These are phyloP conservation scores for Ophiorrhiza pumila DNA, from an alignment of 257 asterid genomes.

Conservation along the genomic window DNA sequence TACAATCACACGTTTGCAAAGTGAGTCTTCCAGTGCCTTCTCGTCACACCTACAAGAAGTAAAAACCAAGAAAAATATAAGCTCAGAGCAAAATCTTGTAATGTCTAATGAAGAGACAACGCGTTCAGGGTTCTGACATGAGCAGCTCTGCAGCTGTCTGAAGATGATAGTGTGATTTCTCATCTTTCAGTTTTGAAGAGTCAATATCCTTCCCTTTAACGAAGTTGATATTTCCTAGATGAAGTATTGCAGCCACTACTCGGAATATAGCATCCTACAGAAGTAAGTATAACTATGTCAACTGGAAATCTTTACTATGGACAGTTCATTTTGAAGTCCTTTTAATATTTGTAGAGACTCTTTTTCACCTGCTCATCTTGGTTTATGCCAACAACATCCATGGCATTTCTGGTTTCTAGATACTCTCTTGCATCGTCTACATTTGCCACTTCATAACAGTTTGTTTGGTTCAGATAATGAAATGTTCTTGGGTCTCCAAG, in stretches of 20 bases:
- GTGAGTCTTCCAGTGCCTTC: slow-evolving; percentile 77
- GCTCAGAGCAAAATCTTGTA: slow-evolving; percentile 9
- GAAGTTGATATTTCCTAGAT: slow-evolving; percentile 80
- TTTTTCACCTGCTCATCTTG: slow-evolving; percentile 84
- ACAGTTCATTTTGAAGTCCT: not conserved
- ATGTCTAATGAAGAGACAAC: slow-evolving; percentile 7
- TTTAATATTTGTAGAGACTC: not conserved
- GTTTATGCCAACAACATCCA: slow-evolving; percentile 94
- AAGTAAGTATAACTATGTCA: slow-evolving; percentile 10
- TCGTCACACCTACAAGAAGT: slow-evolving; percentile 57
- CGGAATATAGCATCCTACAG: slow-evolving; percentile 87
- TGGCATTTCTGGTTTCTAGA: slow-evolving; percentile 87
- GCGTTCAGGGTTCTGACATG: slow-evolving; percentile 42
- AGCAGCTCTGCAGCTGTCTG: slow-evolving; percentile 87
- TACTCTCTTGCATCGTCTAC: slow-evolving; percentile 92
- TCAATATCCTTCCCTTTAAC: slow-evolving; percentile 74
- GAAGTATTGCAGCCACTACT: slow-evolving; percentile 94
- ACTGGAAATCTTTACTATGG: not conserved
- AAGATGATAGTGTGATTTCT: slow-evolving; percentile 66
- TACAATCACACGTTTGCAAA: slow-evolving; percentile 85
- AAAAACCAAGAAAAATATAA: slow-evolving; percentile 7
- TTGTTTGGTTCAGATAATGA: slow-evolving; percentile 85
- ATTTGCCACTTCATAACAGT: slow-evolving; percentile 75
- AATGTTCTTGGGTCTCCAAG: slow-evolving; percentile 79
- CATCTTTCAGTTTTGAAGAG: slow-evolving; percentile 77